phyloP scores from a whole-genome alignment of 1,284 basidiomycete species.

The Rhodotorula sp. region DNA sequence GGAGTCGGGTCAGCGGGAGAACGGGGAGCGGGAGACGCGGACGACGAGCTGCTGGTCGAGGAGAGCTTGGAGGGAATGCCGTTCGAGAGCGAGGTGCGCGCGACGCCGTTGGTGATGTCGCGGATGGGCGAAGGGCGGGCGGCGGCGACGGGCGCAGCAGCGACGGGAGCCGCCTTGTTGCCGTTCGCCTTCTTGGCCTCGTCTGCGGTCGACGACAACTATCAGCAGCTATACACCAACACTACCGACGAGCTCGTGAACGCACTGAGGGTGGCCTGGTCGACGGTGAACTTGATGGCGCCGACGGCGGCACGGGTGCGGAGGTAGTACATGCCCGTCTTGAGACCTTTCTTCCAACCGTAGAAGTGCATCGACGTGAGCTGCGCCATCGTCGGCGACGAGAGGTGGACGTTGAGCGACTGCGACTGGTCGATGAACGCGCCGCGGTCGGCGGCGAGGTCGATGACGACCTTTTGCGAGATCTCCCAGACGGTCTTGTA shows the following conservation, averaged over 20 bases:
- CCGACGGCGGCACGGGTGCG: conserved; percentile 90
- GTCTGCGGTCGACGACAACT: conserved; percentile 47
- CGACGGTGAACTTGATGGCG: conserved; percentile 98
- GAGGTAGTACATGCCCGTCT: conserved; percentile 95
- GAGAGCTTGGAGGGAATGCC: conserved; percentile 17
- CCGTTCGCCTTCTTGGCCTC: conserved; percentile 58
- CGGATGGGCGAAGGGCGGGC: conserved; percentile 21
- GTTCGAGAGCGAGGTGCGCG: conserved; percentile 19
- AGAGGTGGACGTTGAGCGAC: conserved; percentile 85
- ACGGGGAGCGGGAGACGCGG: conserved; percentile 13
- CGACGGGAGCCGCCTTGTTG: conserved; percentile 23
- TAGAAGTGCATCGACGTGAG: conserved; percentile 99
- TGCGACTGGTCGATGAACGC: conserved; percentile 92
- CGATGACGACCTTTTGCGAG: conserved; percentile 95
- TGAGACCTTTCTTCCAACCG: conserved; percentile 98
- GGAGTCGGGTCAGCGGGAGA: conserved; percentile 43
- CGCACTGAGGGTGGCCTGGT: conserved; percentile 52
- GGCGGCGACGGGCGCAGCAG: conserved; percentile 9
- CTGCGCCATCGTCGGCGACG: conserved; percentile 88
- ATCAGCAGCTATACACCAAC: not conserved
- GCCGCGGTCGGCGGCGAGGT: conserved; percentile 96
- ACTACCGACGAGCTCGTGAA: too few relatives aligned
- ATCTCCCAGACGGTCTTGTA: conserved; percentile 99
- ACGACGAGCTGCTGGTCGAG: conserved; percentile 12
- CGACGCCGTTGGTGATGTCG: conserved; percentile 39